Evolutionary conservation across 345 rosid species (phyloP), one percentile per base, ranked within the genome.

Genomic region (Luvunga scandens): DNA sequence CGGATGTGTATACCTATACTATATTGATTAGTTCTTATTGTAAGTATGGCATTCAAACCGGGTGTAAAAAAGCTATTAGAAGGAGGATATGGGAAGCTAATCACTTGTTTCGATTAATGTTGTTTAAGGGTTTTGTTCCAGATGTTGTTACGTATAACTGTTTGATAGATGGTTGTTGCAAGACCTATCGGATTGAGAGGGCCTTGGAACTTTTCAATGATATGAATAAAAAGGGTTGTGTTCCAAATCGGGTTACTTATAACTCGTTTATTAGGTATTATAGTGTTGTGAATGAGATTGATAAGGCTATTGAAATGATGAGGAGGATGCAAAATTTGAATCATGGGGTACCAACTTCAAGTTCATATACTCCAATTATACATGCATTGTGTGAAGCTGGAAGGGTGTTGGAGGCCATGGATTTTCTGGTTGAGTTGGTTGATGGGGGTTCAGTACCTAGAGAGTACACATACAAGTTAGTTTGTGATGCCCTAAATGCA

Each of bases 51-150:
- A 80, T 93, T 93, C 94, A 90, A 73, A 95, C 94, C 0, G 98
- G 97, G 22, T 89, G 97, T 75, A 85, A 90, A 69, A 95, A 91
- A 83, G 97, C 95, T 0, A 90, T 84, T 36, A 85, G 95, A 84
- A 89, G 98, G 80, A 90, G 98, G 75, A 55, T 95, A 76, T 93
- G 94, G 91, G 98, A 95, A 76, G 98, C 98, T 1, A 95, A 91
- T 79, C 90, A 90, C 67, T 77, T 93, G 90, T 95, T 95, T 83
- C 82, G 97, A 31, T 81, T 88, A n/a, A 95, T 92, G 98, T 73
- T 95, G 25, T 91, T 86, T 30, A 93, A 90, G 75, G 97, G 93
- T 33, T 93, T 91, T 87, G 86, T 78, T 62, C 98, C 95, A 0
- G 98, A 95, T 87, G 91, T 91, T 62, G 94, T 93, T 21, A 88